phyloP scores from a whole-genome alignment of 495 filamentous ascomycete genomes.

The Neurospora sp. region DNA sequence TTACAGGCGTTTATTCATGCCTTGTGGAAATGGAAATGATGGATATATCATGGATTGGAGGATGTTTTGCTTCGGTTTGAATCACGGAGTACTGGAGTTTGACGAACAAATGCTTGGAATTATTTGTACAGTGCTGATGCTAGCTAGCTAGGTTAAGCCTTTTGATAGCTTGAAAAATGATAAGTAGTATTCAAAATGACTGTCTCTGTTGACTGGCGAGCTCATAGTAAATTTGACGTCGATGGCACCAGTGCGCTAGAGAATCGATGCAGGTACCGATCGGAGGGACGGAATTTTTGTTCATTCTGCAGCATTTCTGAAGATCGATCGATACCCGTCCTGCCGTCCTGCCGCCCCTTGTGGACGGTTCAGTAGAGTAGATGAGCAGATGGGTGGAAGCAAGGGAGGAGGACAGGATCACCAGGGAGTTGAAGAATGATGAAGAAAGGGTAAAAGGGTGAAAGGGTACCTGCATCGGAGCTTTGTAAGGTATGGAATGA shows the following conservation, averaged over 20 bases:
- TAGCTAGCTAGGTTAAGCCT: background rate
- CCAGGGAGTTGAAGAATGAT: background rate
- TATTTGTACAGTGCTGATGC: background rate
- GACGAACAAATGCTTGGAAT: background rate
- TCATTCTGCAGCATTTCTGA: background rate
- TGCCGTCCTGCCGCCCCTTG: background rate
- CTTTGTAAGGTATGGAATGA: background rate
- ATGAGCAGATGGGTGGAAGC: background rate
- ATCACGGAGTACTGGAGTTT: background rate
- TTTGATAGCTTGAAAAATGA: background rate
- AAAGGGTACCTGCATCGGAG: background rate
- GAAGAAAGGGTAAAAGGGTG: background rate
- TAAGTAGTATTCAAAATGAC: background rate
- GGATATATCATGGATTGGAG: background rate
- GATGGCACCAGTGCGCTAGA: too few species aligned
- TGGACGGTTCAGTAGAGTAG: background rate
- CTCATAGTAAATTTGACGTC: rapidly evolving
- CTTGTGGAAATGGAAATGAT: background rate
- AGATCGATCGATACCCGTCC: background rate
- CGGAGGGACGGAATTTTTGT: background rate
- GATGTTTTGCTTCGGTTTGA: background rate
- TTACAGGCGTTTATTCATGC: background rate
- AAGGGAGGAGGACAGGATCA: background rate
- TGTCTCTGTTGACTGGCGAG: too few species aligned
- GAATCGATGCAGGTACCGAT: background rate